A percentile compares a stretch with the other conserved stretches of the same genome.
phyloP scores from a whole-genome alignment of 495 filamentous ascomycete genomes.

The Massariosphaeria phaeospora region DNA sequence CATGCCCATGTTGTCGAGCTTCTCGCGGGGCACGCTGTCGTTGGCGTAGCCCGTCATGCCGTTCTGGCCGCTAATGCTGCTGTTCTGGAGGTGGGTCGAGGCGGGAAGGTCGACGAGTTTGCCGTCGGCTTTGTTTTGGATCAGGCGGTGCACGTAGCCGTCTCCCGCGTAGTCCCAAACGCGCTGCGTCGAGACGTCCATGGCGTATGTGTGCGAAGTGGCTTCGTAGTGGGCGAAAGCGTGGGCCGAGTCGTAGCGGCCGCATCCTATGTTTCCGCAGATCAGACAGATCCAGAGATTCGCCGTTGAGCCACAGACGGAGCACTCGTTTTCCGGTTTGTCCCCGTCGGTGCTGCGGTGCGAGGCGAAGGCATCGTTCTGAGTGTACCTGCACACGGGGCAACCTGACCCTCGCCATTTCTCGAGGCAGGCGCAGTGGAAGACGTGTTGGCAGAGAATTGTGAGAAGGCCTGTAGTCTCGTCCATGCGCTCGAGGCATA shows the following conservation, averaged over 20 bases:
- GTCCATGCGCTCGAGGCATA: conserved; percentile 97
- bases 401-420: conserved; percentile 95
- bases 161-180: conserved; percentile 98
- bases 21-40: conserved; percentile 81
- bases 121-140: conserved; percentile 84
- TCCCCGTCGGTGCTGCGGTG: conserved; percentile 36
- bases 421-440: conserved; percentile 93
- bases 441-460: conserved; percentile 95
- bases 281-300: conserved; percentile 91
- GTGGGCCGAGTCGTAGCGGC: conserved; percentile 88
- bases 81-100: conserved; percentile 22
- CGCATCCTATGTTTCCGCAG: conserved; percentile 89
- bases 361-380: conserved; percentile 37
- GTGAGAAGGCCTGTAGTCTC: conserved; percentile 92
- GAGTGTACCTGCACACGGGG: conserved; percentile 88
- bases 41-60: conserved; percentile 41
- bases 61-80: background rate
- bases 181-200: conserved; percentile 87
- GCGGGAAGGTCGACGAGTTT: conserved; percentile 80
- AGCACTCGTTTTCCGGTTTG: conserved; percentile 53
- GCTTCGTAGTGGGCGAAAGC: conserved; percentile 91
- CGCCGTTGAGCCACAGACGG: conserved; percentile 64
- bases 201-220: conserved; percentile 80
- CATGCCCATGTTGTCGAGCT: conserved; percentile 83
- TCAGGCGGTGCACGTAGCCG: conserved; percentile 90